phyloP scores from a whole-genome alignment of 2,329 filamentous ascomycete genomes.

The Neocucurbitaria cava region DNA sequence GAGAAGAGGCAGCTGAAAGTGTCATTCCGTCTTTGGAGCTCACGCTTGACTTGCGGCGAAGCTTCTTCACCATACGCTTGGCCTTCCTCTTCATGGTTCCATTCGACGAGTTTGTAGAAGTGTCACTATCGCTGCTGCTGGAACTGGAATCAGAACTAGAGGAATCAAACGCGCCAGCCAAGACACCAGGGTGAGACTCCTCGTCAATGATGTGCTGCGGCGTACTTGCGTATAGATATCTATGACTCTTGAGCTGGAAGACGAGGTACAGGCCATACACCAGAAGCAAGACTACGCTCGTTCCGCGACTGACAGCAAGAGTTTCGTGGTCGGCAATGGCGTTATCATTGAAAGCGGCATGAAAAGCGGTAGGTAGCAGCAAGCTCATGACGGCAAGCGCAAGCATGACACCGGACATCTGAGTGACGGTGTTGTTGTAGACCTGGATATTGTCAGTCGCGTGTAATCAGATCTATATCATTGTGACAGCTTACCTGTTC shows the following conservation, averaged over 20 bases:
- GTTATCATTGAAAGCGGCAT: constrained; percentile 77
- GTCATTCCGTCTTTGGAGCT: constrained; percentile 68
- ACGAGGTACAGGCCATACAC: constrained; percentile 85
- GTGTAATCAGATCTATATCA: background rate
- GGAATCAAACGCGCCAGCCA: constrained; percentile 80
- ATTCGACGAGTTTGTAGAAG: constrained; percentile 67
- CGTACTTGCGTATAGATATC: constrained; percentile 89
- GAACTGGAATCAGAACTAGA: constrained; percentile 61
- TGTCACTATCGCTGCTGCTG: constrained; percentile 67
- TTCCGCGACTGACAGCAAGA: constrained; percentile 85
- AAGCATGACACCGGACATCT: constrained; percentile 93
- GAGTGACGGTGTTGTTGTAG: constrained; percentile 93
- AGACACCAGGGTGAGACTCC: constrained; percentile 83
- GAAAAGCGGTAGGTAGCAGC: constrained; percentile 89
- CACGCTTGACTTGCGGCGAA: constrained; percentile 78
- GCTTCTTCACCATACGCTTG: constrained; percentile 75
- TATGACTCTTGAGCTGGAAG: constrained; percentile 90
- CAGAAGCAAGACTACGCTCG: constrained; percentile 82
- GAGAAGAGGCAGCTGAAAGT: constrained; percentile 55
- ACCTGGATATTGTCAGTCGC: constrained; percentile 59
- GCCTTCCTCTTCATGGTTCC: constrained; percentile 78
- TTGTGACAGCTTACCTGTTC: constrained; percentile 74
- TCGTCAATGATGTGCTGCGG: constrained; percentile 93
- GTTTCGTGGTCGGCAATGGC: constrained; percentile 71
- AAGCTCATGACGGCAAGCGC: constrained; percentile 91